Base-by-base conservation (phyloP, 2,329 filamentous ascomycete genomes). In the Monosporascus sp. region DNA sequence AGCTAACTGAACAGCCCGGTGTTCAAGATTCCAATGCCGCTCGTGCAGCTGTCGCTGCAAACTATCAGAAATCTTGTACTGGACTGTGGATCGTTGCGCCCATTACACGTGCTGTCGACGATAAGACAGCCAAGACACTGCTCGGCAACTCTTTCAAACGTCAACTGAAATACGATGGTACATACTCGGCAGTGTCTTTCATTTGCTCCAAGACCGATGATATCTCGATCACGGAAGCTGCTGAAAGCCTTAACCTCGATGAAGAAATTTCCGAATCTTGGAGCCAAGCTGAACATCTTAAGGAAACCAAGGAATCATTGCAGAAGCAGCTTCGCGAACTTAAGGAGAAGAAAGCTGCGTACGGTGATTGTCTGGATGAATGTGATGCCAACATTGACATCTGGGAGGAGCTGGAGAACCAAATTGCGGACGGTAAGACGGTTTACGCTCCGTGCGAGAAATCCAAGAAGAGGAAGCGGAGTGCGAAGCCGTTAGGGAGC, bases 81-180 rank as follows among this genome's bases (percentile, higher is more conserved):
- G 76, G 77, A 0, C 64, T 84, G 0, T 85, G 80, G 79, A 80
- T 85, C 54, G 77, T 83, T n/a, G 79, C 81, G 1, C 80, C 81
- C 0, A 84, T 85, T 53, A 83, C 72, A 50, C 73, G 82, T 25
- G 82, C 81, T 7, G 80, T 84, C 1, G 78, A 84, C 58, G 80
- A 85, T 56, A 83, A 84, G 60, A 75, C 79, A 11, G 82, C 82
- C 1, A 81, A 81, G 54, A 74, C 70, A 2, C 67, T 85, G 3
- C 71, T 85, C 2, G 79, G 80, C 0, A 72, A 82, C 38, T 72
- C 75, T 0, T 83, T 85, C 68, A 83, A 80, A 57, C 70, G 76
- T 1, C 82, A 85, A 55, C 69, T 85, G 7, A 80, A 83, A 50
- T 81, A 80, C 59, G 82, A 85, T 53, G 77, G 79, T 2, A 76